phyloP scores from a whole-genome alignment of 441 rosid species.

The Erysimum pusillum region DNA sequence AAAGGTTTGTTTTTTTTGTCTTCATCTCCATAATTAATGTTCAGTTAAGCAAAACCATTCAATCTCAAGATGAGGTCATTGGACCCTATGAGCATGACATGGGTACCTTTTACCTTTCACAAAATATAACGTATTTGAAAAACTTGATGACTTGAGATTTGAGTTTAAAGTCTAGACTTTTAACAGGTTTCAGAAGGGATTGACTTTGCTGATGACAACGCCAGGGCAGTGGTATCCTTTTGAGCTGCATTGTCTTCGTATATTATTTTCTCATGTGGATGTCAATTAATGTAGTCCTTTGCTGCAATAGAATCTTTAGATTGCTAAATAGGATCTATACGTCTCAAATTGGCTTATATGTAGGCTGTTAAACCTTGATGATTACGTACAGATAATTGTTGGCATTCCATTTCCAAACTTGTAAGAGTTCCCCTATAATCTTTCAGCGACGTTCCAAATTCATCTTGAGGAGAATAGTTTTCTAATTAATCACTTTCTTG shows the following conservation, averaged over 20 bases:
- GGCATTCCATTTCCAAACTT: slow-evolving; percentile 98
- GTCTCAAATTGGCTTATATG: too few species aligned
- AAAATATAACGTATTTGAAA: background rate
- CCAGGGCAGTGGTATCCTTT: slow-evolving; percentile 98
- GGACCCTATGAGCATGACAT: slow-evolving; percentile 13
- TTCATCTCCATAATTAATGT: slow-evolving; percentile 28
- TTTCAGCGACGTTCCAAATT: slow-evolving; percentile 10
- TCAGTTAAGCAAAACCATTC: slow-evolving; percentile 6
- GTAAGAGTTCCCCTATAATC: slow-evolving; percentile 56
- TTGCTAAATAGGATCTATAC: slow-evolving; percentile 7
- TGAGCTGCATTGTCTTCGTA: slow-evolving; percentile 31
- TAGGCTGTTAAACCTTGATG: slow-evolving; percentile 60
- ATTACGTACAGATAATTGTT: slow-evolving; percentile 76
- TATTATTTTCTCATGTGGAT: too few species aligned
- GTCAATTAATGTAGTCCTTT: background rate
- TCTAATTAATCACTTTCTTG: slow-evolving; percentile 45
- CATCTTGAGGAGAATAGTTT: slow-evolving; percentile 38
- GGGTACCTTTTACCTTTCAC: slow-evolving; percentile 10
- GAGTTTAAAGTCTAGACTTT: slow-evolving; percentile 32
- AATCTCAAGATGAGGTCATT: slow-evolving; percentile 17
- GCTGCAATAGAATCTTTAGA: slow-evolving; percentile 17
- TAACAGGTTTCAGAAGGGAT: slow-evolving; percentile 98
- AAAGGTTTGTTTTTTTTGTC: slow-evolving; percentile 61
- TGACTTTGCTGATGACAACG: slow-evolving; percentile 96
- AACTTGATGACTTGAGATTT: slow-evolving; percentile 4